Base-by-base conservation (phyloP, 257 asterid genomes). In the Phtheirospermum japonicum region DNA sequence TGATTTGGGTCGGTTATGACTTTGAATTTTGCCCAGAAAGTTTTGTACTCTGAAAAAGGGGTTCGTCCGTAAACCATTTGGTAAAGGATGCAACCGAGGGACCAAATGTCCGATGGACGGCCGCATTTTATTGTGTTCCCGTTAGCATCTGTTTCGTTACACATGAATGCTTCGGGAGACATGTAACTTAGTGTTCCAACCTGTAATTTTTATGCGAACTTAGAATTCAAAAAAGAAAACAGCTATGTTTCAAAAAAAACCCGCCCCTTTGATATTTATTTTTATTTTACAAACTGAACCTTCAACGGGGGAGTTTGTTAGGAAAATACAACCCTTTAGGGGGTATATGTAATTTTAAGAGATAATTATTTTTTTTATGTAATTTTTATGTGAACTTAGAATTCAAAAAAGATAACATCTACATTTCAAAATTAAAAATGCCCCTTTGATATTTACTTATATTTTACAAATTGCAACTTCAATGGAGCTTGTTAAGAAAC, bases 101-200 rank as follows among this genome's bases (percentile, higher is more conserved):
- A 93, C 99, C 99, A 93, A 57, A 93, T 93, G 65, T 93, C 99
- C 0, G 97, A 89, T 40, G 99, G 83, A 2, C 97, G 90, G 2
- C 99, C 99, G 71, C 99, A 93, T 73, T 93, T 93, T 68, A 93
- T 93, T 20, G 75, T 80, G 79, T 86, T 93, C 12, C 99, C 99
- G 31, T 87, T 75, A 20, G 89, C 88, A 61, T 93, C 99, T 4
- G 81, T 85, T 77, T 93, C 99, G 10, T 93, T 93, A 67, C 99
- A 93, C 96, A 93, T 62, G 70, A 89, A 93, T 71, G 99, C 99
- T 76, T 93, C 99, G 1, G 99, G 99, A 56, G 99, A 93, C 99
- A 93, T 93, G 85, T 89, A 93, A 69, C 99, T 93, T 59, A 93
- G 83, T 5, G 99, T 93, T 28, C 99, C 99, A 3, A 87, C 99